Evolutionary conservation across 169 alveolate species (phyloP).

Genomic region (Plasmodium gonderi): DNA sequence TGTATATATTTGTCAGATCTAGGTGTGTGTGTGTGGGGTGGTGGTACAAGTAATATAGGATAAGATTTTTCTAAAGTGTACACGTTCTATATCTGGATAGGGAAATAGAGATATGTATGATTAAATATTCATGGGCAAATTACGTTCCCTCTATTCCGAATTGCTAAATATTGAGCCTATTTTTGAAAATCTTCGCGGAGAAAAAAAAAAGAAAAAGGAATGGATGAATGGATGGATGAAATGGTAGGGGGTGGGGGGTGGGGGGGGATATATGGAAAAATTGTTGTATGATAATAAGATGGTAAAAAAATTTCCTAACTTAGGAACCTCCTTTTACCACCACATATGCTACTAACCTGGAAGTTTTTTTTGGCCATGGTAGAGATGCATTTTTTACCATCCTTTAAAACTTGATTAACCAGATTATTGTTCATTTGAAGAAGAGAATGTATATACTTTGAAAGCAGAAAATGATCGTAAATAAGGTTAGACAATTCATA

Average conservation of each 20-base stretch:
- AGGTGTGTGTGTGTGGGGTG: too few species aligned
- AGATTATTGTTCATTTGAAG: background rate
- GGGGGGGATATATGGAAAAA: background rate
- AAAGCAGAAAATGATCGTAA: constrained; percentile 4
- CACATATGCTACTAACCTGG: constrained; percentile 1
- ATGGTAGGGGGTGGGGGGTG: too few species aligned
- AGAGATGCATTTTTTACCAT: constrained; percentile 20
- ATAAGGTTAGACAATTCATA: constrained; percentile 34
- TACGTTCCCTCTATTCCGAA: background rate
- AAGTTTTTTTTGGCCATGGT: constrained; percentile 15
- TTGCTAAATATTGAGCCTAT: constrained; percentile 22
- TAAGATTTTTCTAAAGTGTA: too few species aligned
- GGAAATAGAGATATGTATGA: too few species aligned
- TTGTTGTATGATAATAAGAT: background rate
- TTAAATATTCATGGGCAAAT: too few species aligned
- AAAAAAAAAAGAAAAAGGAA: background rate
- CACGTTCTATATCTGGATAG: too few species aligned
- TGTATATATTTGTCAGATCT: too few species aligned
- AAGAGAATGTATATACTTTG: constrained; percentile 1
- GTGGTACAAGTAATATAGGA: too few species aligned
- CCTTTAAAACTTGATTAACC: constrained; percentile 19
- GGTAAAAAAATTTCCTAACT: background rate
- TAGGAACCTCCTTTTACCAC: background rate
- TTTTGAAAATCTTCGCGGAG: constrained; percentile 30
- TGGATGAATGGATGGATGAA: too few species aligned